Percentiles rank a stretch among this genome's conserved stretches.
phyloP scores from a whole-genome alignment of 805 yeast species.

The Limtongia smithiae region DNA sequence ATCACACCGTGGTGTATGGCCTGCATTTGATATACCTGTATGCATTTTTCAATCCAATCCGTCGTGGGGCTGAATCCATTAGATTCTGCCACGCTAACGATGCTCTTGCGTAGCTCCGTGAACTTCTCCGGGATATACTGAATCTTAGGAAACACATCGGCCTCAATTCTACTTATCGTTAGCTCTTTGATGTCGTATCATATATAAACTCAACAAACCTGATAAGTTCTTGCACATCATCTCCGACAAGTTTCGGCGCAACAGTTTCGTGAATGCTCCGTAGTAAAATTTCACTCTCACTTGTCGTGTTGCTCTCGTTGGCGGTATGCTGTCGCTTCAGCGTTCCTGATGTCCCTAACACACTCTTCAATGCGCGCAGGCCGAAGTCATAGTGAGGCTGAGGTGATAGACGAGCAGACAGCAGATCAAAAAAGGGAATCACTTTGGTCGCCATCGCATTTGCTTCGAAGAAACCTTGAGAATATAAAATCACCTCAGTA shows the following conservation, averaged over 20 bases:
- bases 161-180: slow-evolving; percentile 31
- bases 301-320: not conserved
- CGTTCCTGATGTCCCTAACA: slow-evolving; percentile 56
- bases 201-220: too few species aligned
- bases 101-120: slow-evolving; percentile 31
- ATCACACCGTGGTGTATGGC: slow-evolving; percentile 72
- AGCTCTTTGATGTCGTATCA: too few species aligned
- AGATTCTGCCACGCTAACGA: slow-evolving; percentile 33
- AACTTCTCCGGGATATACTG: slow-evolving; percentile 32
- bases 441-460: slow-evolving; percentile 44
- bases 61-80: slow-evolving; percentile 40
- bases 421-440: slow-evolving; percentile 51
- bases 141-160: slow-evolving; percentile 25
- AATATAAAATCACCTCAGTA: slow-evolving; percentile 63
- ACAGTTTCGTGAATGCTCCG: slow-evolving; percentile 59
- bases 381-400: slow-evolving; percentile 92
- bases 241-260: slow-evolving; percentile 59
- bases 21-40: slow-evolving; percentile 62
- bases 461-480: slow-evolving; percentile 65
- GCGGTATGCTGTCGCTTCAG: slow-evolving; percentile 37
- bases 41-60: slow-evolving; percentile 51
- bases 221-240: slow-evolving; percentile 48
- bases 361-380: slow-evolving; percentile 70
- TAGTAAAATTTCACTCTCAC: slow-evolving; percentile 38
- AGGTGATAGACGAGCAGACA: slow-evolving; percentile 43